Base-by-base conservation (phyloP, 441 rosid genomes). In the Melastoma candidum region DNA sequence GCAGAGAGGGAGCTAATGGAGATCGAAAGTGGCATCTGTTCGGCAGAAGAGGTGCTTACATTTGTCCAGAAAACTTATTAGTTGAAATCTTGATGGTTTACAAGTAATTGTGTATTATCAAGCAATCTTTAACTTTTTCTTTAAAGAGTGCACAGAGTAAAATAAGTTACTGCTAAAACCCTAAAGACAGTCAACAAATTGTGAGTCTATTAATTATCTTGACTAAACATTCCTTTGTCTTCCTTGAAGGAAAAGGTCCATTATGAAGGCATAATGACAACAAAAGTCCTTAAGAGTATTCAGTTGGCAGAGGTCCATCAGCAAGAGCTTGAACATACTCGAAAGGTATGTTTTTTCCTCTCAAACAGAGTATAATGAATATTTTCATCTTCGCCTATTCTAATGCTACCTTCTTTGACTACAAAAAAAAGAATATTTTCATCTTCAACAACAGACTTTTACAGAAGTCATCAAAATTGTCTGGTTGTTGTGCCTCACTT, bases 1-100 rank as follows among this genome's bases (percentile, higher is more conserved):
- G 89, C 97, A 60, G 97, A 94, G 74, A 61, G 62, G 52, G 87
- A 84, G 68, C 80, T 86, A 60, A 80, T 77, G 77, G 74, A 72
- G 66, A 77, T 81, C 53, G 97, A 86, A 71, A 76, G 72, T 61
- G 78, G 82, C 59, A 71, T 81, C 48, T 73, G 70, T 54, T 65
- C 75, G 53, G 84, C 82, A 4, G 83, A 80, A 75, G 68, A 57
- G 74, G 99, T 89, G 44, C 47, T 14, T 46, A 59, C 54, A 52
- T 60, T 70, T 12, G 27, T 54, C 17, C 51, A 22, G 49, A 44
- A 7, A 43, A 44, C 32, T 63, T 11, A 22, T 47, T 65, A 48
- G 24, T 49, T 60, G 52, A 51, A 14, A 22, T 46, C 57, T 53
- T 47, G 63, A 51, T 32, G 44, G 48, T 44, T 32, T 32, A 32